Evolutionary conservation across 495 filamentous ascomycete species (phyloP).

Genomic region (Penicillium cinerascens): DNA sequence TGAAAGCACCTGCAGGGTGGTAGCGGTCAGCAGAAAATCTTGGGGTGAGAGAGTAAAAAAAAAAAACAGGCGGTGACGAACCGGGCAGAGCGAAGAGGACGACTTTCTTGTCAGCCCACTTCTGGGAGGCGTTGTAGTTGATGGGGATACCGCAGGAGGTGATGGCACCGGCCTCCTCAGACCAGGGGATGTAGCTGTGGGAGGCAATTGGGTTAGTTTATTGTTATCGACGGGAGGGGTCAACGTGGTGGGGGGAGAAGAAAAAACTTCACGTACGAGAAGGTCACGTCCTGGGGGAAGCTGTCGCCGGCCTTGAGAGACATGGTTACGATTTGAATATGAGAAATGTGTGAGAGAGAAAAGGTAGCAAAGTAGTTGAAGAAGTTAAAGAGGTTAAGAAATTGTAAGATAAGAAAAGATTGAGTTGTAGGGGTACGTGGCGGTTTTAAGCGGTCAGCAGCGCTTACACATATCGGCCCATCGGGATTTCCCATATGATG

Average conservation of each 20-base stretch:
- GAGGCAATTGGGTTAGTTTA: constrained; percentile 5
- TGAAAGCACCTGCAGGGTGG: constrained; percentile 68
- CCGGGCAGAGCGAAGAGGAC: constrained; percentile 87
- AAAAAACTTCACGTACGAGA: constrained; percentile 52
- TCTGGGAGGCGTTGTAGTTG: constrained; percentile 79
- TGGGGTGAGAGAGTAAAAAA: constrained; percentile 11
- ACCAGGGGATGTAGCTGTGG: constrained; percentile 66
- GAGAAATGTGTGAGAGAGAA: constrained; percentile 1
- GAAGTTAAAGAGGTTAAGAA: constrained; percentile 7
- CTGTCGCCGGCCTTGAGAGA: constrained; percentile 74
- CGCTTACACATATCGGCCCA: constrained; percentile 33
- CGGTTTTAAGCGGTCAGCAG: constrained; percentile 16
- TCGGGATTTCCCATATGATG: constrained; percentile 25
- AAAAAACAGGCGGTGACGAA: constrained; percentile 26
- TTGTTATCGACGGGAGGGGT: constrained; percentile 2
- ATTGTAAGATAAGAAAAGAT: constrained; percentile 5
- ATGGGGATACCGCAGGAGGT: constrained; percentile 75
- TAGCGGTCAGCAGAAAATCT: constrained; percentile 22
- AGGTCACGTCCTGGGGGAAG: constrained; percentile 76
- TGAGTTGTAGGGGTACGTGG: constrained; percentile 5
- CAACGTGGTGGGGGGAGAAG: constrained; percentile 3
- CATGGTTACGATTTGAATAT: constrained; percentile 48
- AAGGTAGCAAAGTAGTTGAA: constrained; percentile 10
- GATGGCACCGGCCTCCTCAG: constrained; percentile 58
- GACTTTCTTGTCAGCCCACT: constrained; percentile 85